These are phyloP conservation scores for Alternaria gansuensis DNA, from an alignment of 2,329 filamentous ascomycete species.

Conservation along the genomic window DNA sequence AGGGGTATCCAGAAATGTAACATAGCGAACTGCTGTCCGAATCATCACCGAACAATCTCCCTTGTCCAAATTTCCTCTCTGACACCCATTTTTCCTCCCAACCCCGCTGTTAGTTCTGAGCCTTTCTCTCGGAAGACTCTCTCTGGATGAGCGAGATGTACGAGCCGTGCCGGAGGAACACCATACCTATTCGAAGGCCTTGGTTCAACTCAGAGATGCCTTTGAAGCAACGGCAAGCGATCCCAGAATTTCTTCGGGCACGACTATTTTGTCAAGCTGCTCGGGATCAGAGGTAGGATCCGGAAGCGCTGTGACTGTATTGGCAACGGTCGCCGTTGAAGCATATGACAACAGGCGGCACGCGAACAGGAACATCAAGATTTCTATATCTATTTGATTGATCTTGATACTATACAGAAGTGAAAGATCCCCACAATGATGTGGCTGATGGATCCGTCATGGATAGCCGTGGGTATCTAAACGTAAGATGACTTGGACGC, in stretches of 20 bases:
- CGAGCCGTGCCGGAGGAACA: too few relatives aligned
- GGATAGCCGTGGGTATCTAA: constrained; percentile 39
- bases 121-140: too few relatives aligned
- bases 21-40: not conserved
- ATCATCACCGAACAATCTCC: not conserved
- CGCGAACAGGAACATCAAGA: not conserved
- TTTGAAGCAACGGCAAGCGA: too few relatives aligned
- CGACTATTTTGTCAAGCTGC: too few relatives aligned
- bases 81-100: too few relatives aligned
- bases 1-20: not conserved
- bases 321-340: constrained; percentile 31
- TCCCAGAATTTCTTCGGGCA: too few relatives aligned
- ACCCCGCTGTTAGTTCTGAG: too few relatives aligned
- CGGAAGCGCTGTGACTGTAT: constrained; percentile 43
- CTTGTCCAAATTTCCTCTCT: not conserved
- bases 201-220: too few relatives aligned
- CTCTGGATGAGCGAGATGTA: too few relatives aligned
- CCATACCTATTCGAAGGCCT: too few relatives aligned
- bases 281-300: constrained; percentile 18
- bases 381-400: not conserved
- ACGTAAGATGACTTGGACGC: constrained; percentile 29
- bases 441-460: constrained; percentile 12
- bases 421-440: constrained; percentile 10
- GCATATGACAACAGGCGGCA: constrained; percentile 36
- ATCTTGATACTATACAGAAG: not conserved